Evolutionary conservation across 129 eudicot species (phyloP).

Genomic region (Flaveria trinervia): DNA sequence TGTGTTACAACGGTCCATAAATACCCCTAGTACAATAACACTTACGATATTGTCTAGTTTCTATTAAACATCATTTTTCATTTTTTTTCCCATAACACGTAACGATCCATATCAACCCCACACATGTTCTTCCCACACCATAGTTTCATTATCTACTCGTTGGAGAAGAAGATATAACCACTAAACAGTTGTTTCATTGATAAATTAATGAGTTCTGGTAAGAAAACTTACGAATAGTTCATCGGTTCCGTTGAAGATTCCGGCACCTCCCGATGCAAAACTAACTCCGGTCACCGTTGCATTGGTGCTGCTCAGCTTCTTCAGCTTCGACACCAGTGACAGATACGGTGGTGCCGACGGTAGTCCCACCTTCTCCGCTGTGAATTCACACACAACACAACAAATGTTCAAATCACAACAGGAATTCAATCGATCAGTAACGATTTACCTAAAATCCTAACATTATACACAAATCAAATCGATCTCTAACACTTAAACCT

Average conservation of each 20-base stretch:
- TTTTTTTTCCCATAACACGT: too few relatives aligned
- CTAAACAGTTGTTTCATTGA: neutral
- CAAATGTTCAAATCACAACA: neutral
- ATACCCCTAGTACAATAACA: too few relatives aligned
- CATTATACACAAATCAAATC: too few relatives aligned
- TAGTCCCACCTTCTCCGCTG: constrained; percentile 81
- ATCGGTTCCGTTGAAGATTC: constrained; percentile 62
- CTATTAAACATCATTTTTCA: too few relatives aligned
- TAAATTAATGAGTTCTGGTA: neutral
- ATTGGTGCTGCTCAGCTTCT: constrained; percentile 36
- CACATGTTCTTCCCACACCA: constrained; percentile 16
- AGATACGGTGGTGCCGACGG: constrained; percentile 60
- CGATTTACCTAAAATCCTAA: too few relatives aligned
- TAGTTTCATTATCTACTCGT: neutral
- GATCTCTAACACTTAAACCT: too few relatives aligned
- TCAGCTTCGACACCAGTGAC: constrained; percentile 36
- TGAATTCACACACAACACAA: constrained; percentile 1
- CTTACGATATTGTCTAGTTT: too few relatives aligned
- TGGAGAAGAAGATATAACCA: neutral
- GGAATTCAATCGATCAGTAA: constrained; percentile 29
- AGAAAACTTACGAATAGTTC: constrained; percentile 47
- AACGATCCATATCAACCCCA: neutral
- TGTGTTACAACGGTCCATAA: too few relatives aligned
- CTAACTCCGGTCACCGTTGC: constrained; percentile 56
- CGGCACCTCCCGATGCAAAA: constrained; percentile 89